Percentiles rank a stretch among this genome's conserved stretches.
phyloP scores from a whole-genome alignment of 108 stramenopile genomes.

The Fragilariopsis cylindrus region DNA sequence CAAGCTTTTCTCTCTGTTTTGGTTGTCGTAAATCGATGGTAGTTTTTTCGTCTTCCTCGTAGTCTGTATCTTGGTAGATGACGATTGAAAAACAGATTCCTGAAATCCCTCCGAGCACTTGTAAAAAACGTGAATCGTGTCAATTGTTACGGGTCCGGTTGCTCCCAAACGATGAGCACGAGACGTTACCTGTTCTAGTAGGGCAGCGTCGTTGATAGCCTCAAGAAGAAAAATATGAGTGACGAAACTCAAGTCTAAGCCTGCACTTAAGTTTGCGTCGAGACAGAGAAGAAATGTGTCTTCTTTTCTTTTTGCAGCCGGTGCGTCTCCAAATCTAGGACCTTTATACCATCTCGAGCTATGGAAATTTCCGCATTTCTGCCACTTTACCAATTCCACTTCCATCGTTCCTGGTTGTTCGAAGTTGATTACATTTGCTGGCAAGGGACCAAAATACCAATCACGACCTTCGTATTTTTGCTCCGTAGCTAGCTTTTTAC shows the following conservation, averaged over 20 bases:
- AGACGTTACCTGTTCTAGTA: constrained; percentile 74
- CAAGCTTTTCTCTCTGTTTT: constrained; percentile 22
- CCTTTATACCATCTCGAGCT: constrained; percentile 47
- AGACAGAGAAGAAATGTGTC: constrained; percentile 63
- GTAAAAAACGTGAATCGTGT: constrained; percentile 47
- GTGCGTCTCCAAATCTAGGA: constrained; percentile 26
- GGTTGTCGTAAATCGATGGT: constrained; percentile 19
- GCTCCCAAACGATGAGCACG: constrained; percentile 83
- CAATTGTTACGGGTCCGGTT: constrained; percentile 64
- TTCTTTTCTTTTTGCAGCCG: constrained; percentile 25
- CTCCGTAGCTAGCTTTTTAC: constrained; percentile 30
- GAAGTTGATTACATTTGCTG: neutral
- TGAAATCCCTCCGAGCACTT: constrained; percentile 11
- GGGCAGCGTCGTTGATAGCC: constrained; percentile 70
- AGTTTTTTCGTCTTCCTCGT: neutral
- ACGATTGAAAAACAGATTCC: neutral
- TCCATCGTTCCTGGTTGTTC: constrained; percentile 20
- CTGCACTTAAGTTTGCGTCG: constrained; percentile 63
- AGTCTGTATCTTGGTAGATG: constrained; percentile 12
- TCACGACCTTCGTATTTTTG: constrained; percentile 33
- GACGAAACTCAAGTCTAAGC: constrained; percentile 80
- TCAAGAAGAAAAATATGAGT: constrained; percentile 83
- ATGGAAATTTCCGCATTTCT: constrained; percentile 48
- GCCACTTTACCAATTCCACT: constrained; percentile 51
- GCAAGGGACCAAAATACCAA: constrained; percentile 53